Percentiles rank a stretch among this genome's conserved stretches.
Conservation (phyloP, 257 asterid species). For the Lithospermum erythrorhizon region DNA sequence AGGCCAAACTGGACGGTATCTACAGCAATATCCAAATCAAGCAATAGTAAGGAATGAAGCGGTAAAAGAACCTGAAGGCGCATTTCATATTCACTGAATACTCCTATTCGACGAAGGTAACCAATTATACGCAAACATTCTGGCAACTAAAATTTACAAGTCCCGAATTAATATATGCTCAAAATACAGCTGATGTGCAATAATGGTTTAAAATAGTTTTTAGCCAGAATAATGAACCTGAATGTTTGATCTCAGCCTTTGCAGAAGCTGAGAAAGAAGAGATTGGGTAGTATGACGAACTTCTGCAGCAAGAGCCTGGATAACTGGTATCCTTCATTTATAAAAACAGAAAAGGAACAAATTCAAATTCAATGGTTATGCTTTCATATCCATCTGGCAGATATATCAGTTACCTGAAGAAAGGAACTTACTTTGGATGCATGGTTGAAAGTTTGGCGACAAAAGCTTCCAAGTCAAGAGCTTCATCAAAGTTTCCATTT, state of each 20-base stretch:
- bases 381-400: slow-evolving; percentile 17
- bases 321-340: slow-evolving; percentile 71
- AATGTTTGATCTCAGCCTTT: slow-evolving; percentile 88
- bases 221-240: slow-evolving; percentile 42
- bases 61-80: slow-evolving; percentile 70
- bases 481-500: slow-evolving; percentile 96
- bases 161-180: slow-evolving; percentile 4
- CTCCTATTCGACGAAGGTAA: slow-evolving; percentile 93
- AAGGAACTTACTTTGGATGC: slow-evolving; percentile 85
- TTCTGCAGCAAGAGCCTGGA: slow-evolving; percentile 90
- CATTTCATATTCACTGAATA: slow-evolving; percentile 89
- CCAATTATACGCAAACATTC: slow-evolving; percentile 97
- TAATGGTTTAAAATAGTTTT: slow-evolving; percentile 1
- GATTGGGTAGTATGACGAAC: slow-evolving; percentile 90
- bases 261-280: slow-evolving; percentile 93
- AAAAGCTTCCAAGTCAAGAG: slow-evolving; percentile 92
- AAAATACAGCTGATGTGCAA: not conserved
- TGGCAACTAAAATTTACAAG: slow-evolving; percentile 52
- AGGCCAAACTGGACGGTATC: not conserved
- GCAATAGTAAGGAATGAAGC: too few relatives aligned
- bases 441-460: slow-evolving; percentile 79
- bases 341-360: slow-evolving; percentile 11
- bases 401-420: slow-evolving; percentile 10
- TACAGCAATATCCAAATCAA: not conserved
- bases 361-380: slow-evolving; percentile 2